Evolutionary conservation across 2,329 filamentous ascomycete species (phyloP), one percentile per base, ranked within the genome.

Genomic region (Pseudogymnoascus sp.): DNA sequence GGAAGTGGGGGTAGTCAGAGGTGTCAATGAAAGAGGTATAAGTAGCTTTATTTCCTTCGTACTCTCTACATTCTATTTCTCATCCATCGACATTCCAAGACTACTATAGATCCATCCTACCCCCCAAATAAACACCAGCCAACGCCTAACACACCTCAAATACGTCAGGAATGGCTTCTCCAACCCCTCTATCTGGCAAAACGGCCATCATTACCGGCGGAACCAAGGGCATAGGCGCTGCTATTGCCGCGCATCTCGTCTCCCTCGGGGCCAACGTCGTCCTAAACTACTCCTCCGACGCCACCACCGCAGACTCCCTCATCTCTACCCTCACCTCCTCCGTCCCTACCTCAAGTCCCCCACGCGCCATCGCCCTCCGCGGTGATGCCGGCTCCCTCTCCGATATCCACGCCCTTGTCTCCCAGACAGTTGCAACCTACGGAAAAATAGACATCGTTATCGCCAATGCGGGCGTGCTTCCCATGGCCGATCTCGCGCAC

Each of bases 181-280:
- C n/a, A 57, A 57, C 50, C n/a, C 26, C 50, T 13, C 71, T 79
- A 44, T 69, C 73, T 15, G 75, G 74, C 42, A 79, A 77, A 69
- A 71, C 76, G 17, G 69, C 81, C 66, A 76, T 85, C 70, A 76
- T 86, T 73, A 85, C 83, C 21, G 82, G 79, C 64, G 78, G 78
- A 63, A 81, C 80, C 63, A 84, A 83, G 68, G 85, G 84, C 65
- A 86, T 87, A 66, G 85, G 85, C 28, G 77, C 79, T 63, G 82
- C 83, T 64, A 83, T 83, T 62, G 83, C 83, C 66, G 79, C 83
- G 63, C 79, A 81, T 65, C 80, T 86, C 42, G 82, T 82, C 69
- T 75, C 77, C 65, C 79, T 80, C 62, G 84, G 84, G 33, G 82
- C 81, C 68, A 80, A 76, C 67, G 80, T 87, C 38, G 76, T 86